Evolutionary conservation across 2,329 filamentous ascomycete species (phyloP).

Genomic region (Pezicula rhizophila): DNA sequence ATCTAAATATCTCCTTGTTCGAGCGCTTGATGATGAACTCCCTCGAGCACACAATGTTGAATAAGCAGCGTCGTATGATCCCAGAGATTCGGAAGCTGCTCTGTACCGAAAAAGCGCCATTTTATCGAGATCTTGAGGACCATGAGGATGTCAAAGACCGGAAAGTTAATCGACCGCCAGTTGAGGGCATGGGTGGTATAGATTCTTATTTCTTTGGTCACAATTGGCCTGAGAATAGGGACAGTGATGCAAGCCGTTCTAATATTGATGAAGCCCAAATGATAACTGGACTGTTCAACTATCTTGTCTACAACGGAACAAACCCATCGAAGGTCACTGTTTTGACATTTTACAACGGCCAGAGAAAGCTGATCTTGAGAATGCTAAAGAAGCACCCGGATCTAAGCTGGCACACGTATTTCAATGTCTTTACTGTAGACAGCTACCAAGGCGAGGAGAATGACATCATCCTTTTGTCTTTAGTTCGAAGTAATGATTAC

Average conservation of each 20-base stretch:
- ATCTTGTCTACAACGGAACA: conserved; percentile 65
- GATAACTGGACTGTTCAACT: conserved; percentile 65
- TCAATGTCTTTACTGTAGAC: conserved; percentile 74
- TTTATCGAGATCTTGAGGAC: conserved; percentile 55
- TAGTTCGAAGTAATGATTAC: conserved; percentile 63
- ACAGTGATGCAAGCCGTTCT: conserved; percentile 58
- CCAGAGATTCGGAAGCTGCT: conserved; percentile 58
- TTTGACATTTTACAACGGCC: conserved; percentile 83
- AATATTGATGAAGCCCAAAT: conserved; percentile 72
- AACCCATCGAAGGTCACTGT: conserved; percentile 61
- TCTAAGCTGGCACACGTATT: conserved; percentile 25
- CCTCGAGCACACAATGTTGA: conserved; percentile 48
- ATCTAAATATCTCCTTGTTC: conserved; percentile 61
- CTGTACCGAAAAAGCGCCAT: conserved; percentile 35
- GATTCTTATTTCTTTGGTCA: conserved; percentile 61
- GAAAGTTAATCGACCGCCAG: conserved; percentile 42
- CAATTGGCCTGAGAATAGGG: conserved; percentile 56
- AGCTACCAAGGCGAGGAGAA: conserved; percentile 92
- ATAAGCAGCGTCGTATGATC: conserved; percentile 62
- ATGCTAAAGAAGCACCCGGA: conserved; percentile 35
- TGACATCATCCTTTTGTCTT: conserved; percentile 71
- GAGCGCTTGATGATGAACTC: conserved; percentile 57
- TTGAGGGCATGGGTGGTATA: conserved; percentile 57
- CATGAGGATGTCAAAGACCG: conserved; percentile 47
- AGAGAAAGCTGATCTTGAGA: conserved; percentile 59